phyloP scores from a whole-genome alignment of 805 yeast genomes.

The Saturnispora mendoncae region DNA sequence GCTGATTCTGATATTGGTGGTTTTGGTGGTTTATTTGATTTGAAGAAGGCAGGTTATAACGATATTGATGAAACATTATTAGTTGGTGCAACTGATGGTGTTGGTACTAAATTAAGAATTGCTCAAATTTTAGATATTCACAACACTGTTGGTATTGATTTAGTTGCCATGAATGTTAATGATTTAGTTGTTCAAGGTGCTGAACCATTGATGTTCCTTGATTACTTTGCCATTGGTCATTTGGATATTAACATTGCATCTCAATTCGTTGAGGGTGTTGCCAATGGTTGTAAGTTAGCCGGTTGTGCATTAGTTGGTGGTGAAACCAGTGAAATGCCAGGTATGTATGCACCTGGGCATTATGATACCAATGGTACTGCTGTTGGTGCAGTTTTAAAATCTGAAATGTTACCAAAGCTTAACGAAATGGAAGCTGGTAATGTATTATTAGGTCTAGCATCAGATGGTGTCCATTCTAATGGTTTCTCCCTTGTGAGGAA shows the following conservation, averaged over 20 bases:
- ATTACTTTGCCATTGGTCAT: conserved; percentile 93
- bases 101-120: conserved; percentile 91
- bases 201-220: conserved; percentile 90
- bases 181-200: conserved; percentile 99
- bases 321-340: conserved; percentile 99
- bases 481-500: conserved; percentile 93
- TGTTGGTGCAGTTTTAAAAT: conserved; percentile 86
- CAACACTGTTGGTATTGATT: conserved; percentile 96
- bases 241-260: conserved; percentile 79
- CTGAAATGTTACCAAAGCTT: conserved; percentile 62
- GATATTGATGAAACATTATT: conserved; percentile 68
- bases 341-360: conserved; percentile 91
- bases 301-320: conserved; percentile 99
- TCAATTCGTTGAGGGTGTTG: conserved; percentile 88
- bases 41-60: conserved; percentile 75
- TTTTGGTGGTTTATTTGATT: conserved; percentile 93
- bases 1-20: conserved; percentile 99
- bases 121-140: conserved; percentile 87
- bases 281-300: conserved; percentile 87
- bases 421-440: conserved; percentile 69
- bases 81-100: conserved; percentile 99
- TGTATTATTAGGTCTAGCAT: conserved; percentile 74
- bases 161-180: conserved; percentile 98
- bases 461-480: conserved; percentile 93
- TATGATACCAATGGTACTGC: conserved; percentile 98